Conservation (phyloP, 164 flowering plant genomes). For the Cinnamomum micranthum region DNA sequence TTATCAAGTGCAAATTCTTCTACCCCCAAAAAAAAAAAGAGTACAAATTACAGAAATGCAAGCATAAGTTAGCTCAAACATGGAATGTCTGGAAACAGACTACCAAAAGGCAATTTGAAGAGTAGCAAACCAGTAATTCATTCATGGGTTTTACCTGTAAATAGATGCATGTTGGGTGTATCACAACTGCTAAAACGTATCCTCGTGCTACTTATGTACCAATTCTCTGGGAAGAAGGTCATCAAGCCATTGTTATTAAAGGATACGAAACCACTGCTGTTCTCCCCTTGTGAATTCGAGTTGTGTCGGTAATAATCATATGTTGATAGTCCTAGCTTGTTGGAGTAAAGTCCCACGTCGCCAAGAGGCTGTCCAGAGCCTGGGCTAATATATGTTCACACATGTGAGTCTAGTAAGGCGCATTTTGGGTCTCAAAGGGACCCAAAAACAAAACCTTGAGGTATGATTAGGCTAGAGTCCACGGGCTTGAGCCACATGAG, state of each 20-base stretch:
- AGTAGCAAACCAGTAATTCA: not conserved
- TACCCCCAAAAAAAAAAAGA: not conserved
- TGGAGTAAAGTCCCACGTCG: not conserved
- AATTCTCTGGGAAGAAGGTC: constrained; percentile 8
- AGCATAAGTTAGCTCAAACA: not conserved
- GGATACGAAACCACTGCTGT: not conserved
- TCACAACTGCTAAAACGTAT: not conserved
- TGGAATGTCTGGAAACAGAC: not conserved
- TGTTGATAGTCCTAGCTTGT: constrained; percentile 17
- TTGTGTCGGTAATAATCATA: constrained; percentile 14
- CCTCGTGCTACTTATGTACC: constrained; percentile 8
- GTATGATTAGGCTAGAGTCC: too few relatives aligned
- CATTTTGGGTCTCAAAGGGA: too few relatives aligned
- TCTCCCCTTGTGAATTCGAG: constrained; percentile 25
- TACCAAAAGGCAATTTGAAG: not conserved
- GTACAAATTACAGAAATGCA: not conserved
- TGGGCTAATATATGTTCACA: too few relatives aligned
- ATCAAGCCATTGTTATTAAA: constrained; percentile 8
- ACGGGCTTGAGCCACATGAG: too few relatives aligned
- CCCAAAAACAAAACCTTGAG: too few relatives aligned
- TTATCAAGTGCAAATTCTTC: not conserved
- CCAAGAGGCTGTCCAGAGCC: too few relatives aligned
- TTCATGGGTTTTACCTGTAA: constrained; percentile 1
- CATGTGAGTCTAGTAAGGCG: too few relatives aligned
- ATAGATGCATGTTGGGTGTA: constrained; percentile 8